Percentiles rank a stretch among this genome's conserved stretches.
phyloP scores from a whole-genome alignment of 2,329 filamentous ascomycete genomes.

The Alternaria alternata region DNA sequence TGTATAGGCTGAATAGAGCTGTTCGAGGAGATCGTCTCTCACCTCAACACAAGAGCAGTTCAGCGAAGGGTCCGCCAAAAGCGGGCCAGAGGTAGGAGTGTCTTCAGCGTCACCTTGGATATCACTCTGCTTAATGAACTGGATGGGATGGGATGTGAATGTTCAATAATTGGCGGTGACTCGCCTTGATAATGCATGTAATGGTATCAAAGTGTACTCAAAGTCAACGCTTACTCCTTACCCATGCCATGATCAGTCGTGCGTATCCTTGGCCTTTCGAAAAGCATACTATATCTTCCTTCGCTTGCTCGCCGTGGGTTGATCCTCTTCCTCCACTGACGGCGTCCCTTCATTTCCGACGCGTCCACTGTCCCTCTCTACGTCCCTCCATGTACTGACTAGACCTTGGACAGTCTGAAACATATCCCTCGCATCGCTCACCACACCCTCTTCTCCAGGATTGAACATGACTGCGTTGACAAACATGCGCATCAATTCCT shows the following conservation, averaged over 20 bases:
- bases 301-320: constrained; percentile 33
- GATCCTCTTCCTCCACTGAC: constrained; percentile 35
- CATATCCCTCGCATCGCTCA: constrained; percentile 89
- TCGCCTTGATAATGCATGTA: background rate
- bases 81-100: background rate
- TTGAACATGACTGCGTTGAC: constrained; percentile 99
- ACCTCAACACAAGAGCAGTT: background rate
- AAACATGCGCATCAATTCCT: constrained; percentile 95
- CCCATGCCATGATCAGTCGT: constrained; percentile 1
- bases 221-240: background rate
- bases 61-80: background rate
- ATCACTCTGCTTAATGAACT: background rate
- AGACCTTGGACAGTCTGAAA: constrained; percentile 84
- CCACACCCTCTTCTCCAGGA: constrained; percentile 86
- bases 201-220: background rate
- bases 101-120: background rate
- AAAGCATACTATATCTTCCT: constrained; percentile 38
- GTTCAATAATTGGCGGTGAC: background rate
- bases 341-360: constrained; percentile 44
- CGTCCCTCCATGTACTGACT: constrained; percentile 77
- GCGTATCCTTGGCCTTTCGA: background rate
- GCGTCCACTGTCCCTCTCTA: constrained; percentile 59
- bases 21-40: background rate
- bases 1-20: background rate
- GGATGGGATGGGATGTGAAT: background rate